Conservation (phyloP, 768 basidiomycete genomes). For the Gautieria morchelliformis region DNA sequence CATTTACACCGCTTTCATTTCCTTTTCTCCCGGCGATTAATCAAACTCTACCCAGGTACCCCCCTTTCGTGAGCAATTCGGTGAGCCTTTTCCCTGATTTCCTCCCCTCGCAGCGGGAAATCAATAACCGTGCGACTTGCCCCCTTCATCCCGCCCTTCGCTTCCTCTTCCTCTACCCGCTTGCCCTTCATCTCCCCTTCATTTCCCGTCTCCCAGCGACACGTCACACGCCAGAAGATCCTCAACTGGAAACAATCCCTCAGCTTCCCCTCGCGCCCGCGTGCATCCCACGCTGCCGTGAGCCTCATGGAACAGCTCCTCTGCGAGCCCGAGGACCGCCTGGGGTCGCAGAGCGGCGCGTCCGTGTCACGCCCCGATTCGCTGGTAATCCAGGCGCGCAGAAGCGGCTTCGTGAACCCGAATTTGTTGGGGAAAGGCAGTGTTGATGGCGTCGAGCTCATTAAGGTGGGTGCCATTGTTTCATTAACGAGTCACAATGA, state of each 20-base stretch:
- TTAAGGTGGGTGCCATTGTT: conserved; percentile 50
- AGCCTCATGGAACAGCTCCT: conserved; percentile 83
- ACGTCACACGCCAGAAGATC: conserved; percentile 94
- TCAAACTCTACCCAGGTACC: conserved; percentile 51
- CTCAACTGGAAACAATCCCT: conserved; percentile 88
- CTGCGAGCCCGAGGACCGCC: conserved; percentile 91
- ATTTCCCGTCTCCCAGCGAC: conserved; percentile 43
- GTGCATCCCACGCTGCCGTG: conserved; percentile 78
- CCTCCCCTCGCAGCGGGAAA: no score
- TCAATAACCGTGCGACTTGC: neutral
- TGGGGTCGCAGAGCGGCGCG: conserved; percentile 62
- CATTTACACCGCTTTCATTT: no score
- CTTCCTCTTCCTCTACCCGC: neutral
- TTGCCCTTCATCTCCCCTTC: conserved; percentile 4
- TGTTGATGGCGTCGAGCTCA: conserved; percentile 78
- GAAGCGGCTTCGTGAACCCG: conserved; percentile 59
- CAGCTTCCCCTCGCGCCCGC: conserved; percentile 77
- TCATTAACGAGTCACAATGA: neutral
- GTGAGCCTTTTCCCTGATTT: conserved; percentile 33
- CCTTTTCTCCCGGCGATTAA: neutral
- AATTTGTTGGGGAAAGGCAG: conserved; percentile 34
- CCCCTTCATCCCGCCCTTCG: neutral
- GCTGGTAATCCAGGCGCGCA: conserved; percentile 60
- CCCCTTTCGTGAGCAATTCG: conserved; percentile 92
- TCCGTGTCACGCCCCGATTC: conserved; percentile 71